phyloP scores from a whole-genome alignment of 495 filamentous ascomycete species.

The Entonaema liquescens region DNA sequence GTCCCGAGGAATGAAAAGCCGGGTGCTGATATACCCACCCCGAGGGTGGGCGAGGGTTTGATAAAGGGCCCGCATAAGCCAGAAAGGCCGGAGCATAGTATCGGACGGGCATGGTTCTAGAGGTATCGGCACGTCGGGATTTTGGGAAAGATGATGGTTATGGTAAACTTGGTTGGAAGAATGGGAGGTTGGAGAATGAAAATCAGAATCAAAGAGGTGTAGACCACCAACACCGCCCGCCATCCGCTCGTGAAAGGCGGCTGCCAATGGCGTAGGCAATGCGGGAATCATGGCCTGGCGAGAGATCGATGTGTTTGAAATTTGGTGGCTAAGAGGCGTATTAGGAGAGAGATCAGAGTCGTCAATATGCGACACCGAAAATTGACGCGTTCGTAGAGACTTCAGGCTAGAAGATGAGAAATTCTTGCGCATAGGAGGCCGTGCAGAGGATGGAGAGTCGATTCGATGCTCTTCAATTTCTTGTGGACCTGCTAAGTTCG shows the following conservation, averaged over 20 bases:
- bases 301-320: conserved; percentile 62
- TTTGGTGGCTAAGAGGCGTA: conserved; percentile 74
- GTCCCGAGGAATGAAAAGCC: conserved; percentile 89
- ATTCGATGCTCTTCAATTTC: conserved; percentile 48
- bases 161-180: conserved; percentile 66
- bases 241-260: conserved; percentile 61
- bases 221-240: conserved; percentile 70
- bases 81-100: conserved; percentile 87
- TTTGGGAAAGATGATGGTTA: conserved; percentile 32
- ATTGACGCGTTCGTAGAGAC: conserved; percentile 72
- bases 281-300: conserved; percentile 61
- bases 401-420: conserved; percentile 81
- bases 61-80: conserved; percentile 93
- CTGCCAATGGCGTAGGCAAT: conserved; percentile 73
- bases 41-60: conserved; percentile 91
- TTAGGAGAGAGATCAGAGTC: conserved; percentile 76
- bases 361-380: conserved; percentile 76
- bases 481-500: conserved; percentile 17
- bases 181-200: conserved; percentile 76
- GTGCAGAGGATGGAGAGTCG: conserved; percentile 50
- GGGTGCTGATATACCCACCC: conserved; percentile 89
- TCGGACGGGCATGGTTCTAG: conserved; percentile 93
- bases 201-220: conserved; percentile 84
- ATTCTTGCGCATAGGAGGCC: conserved; percentile 73
- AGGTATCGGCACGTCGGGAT: conserved; percentile 67